Evolutionary conservation across 352 stramenopile species (phyloP), one percentile per base, ranked within the genome.

Genomic region (Thalassiosira sp.): DNA sequence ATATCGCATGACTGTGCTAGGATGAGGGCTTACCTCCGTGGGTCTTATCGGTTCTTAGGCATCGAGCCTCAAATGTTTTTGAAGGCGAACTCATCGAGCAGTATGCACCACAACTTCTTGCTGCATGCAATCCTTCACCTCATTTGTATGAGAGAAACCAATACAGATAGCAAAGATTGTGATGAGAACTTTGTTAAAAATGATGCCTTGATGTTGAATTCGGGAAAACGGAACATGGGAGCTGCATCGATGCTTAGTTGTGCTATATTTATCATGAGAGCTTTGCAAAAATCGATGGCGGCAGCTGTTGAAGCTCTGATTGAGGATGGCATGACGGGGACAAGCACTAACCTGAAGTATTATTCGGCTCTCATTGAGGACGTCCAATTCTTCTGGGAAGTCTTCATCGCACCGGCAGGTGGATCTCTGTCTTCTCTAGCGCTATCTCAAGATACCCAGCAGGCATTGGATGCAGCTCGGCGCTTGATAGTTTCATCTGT

Each of bases 21-120:
- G 15, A 91, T 93, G 87, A 80, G 87, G 45, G 87, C 72, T 1
- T 93, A 90, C 56, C 60, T 93, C n/a, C 52, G 81, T 16, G 82
- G 82, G 43, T 83, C 72, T 18, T 70, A 79, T 53, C 82, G 81
- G 1, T 90, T 84, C 60, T 20, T 86, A 8, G 79, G 72, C 65
- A 22, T 90, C n/a, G 70, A 85, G 13, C 73, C 57, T 52, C 48
- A 33, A 15, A 52, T 66, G 22, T 79, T 77, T 70, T 81, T 79
- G 25, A 79, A 75, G 8, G 13, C 24, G 22, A 27, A 60, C 37
- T 11, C 6, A 40, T 28, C 18, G 8, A 5, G 20, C 18, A 45
- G 33, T 45, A 42, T 16, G 0, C 43, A 79, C 15, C 76, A 81
- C 5, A 88, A 88, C 46, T 81, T 76, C 58, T 80, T 90, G 18